Conservation (phyloP, 2,329 filamentous ascomycete species). For the Aspergillus persii region DNA sequence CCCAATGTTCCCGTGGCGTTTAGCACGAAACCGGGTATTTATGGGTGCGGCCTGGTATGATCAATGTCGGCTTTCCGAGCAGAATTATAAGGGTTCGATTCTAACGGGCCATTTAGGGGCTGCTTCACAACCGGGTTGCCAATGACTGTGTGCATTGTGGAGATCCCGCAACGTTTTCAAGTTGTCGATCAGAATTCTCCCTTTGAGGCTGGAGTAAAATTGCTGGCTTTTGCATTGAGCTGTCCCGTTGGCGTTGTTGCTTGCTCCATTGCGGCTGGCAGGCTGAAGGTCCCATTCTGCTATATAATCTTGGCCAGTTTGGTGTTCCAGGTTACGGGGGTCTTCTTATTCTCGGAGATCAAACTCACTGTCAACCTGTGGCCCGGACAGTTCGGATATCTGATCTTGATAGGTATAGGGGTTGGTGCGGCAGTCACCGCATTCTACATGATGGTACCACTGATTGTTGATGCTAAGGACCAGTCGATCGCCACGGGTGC, state of each 20-base stretch:
- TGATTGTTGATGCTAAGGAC: neutral
- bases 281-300: constrained; percentile 11
- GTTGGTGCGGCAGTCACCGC: constrained; percentile 12
- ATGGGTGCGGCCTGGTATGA: constrained; percentile 8
- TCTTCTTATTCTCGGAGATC: constrained; percentile 16
- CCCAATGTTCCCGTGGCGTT: constrained; percentile 18
- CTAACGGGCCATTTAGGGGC: too few species aligned
- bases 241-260: constrained; percentile 15
- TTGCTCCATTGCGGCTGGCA: constrained; percentile 11
- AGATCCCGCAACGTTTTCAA: constrained; percentile 24
- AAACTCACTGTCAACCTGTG: constrained; percentile 16
- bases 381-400: constrained; percentile 19
- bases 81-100: too few species aligned
- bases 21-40: constrained; percentile 12
- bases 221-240: constrained; percentile 20
- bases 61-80: too few species aligned
- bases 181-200: constrained; percentile 19
- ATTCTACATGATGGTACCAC: constrained; percentile 17
- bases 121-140: too few species aligned
- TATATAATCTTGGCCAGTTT: constrained; percentile 14
- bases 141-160: constrained; percentile 18
- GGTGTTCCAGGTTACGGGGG: constrained; percentile 13
- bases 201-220: constrained; percentile 17
- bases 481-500: constrained; percentile 10
- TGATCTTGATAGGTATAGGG: constrained; percentile 15